Percentiles rank a stretch among this genome's conserved stretches.
Conservation (phyloP, 1,284 basidiomycete genomes). For the Rhodotorula mucilaginosa region DNA sequence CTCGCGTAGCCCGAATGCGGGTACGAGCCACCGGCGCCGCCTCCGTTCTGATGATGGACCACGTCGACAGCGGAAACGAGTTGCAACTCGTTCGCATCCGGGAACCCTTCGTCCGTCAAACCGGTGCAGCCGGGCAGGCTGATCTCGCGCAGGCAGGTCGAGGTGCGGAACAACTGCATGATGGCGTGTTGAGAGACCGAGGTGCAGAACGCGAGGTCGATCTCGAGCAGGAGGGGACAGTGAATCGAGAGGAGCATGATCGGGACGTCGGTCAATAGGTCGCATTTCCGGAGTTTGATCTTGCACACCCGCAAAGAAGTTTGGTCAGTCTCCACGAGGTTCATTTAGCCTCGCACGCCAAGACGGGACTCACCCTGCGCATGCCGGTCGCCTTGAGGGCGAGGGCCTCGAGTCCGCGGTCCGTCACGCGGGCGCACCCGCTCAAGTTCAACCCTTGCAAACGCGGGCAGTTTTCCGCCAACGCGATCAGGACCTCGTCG, state of each 20-base stretch:
- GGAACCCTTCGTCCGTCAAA: constrained; percentile 84
- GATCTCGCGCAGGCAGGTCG: constrained; percentile 83
- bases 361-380: constrained; percentile 54
- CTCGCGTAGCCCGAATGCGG: not conserved
- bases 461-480: constrained; percentile 68
- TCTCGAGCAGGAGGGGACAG: constrained; percentile 86
- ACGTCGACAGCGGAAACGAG: constrained; percentile 23
- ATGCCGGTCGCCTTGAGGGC: constrained; percentile 73
- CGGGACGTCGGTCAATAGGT: constrained; percentile 73
- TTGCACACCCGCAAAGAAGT: constrained; percentile 52
- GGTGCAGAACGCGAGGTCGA: constrained; percentile 84
- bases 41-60: not conserved
- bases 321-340: too few relatives aligned
- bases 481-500: constrained; percentile 66
- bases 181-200: constrained; percentile 74
- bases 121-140: constrained; percentile 74
- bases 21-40: not conserved
- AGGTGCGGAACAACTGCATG: constrained; percentile 78
- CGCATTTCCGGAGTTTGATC: constrained; percentile 79
- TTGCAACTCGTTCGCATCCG: constrained; percentile 47
- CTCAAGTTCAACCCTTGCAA: constrained; percentile 91
- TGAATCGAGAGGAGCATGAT: constrained; percentile 73
- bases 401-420: constrained; percentile 71
- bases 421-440: constrained; percentile 77
- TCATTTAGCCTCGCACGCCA: too few relatives aligned